Base-by-base conservation (phyloP, 106 monocot genomes). In the Amphibolis antarctica region DNA sequence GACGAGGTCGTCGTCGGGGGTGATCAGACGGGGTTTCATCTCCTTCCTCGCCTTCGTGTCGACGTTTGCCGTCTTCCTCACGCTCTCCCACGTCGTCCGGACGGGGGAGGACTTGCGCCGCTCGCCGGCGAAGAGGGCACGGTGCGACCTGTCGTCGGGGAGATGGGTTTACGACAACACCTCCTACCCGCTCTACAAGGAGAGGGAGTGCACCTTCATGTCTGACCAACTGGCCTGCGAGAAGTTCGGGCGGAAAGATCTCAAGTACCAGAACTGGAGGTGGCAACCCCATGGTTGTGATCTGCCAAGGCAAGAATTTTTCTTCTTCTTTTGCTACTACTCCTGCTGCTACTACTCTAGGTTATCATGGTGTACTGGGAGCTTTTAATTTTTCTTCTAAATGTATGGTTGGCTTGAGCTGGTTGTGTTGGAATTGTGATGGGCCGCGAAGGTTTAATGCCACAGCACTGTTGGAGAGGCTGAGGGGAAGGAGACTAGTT, bases 221-320 rank as follows among this genome's bases (percentile, higher is more conserved):
- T 61, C 55, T 12, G 84, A 84, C 13, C 87, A 92, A 73, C 72
- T 92, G 52, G 86, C 92, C 0, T 92, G 92, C 65, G 82, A 76
- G 60, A 79, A 75, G 12, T 84, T 88, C 28, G 92, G 92, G 53
- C 67, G 92, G 28, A 84, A 84, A 22, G 86, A 92, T 27, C 53
- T 46, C 12, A 70, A 58, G 3, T 92, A 92, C 59, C 92, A 82
- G 73, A 74, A 71, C 66, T 85, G 84, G 84, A 69, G 79, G 59
- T 92, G 92, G 92, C 81, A 92, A 72, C 92, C 92, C 17, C 71
- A 76, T 56, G 73, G 62, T 15, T 92, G 92, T 68, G 70, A 77
- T 55, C 82, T 92, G 13, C 82, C 88, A 2, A 82, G 88, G 88
- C 59, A 56, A 17, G 13, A 4, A 21, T 42, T 22, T 52, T n/a